Evolutionary conservation across 2,329 filamentous ascomycete species (phyloP).

Genomic region (Scedosporium minutisporum): DNA sequence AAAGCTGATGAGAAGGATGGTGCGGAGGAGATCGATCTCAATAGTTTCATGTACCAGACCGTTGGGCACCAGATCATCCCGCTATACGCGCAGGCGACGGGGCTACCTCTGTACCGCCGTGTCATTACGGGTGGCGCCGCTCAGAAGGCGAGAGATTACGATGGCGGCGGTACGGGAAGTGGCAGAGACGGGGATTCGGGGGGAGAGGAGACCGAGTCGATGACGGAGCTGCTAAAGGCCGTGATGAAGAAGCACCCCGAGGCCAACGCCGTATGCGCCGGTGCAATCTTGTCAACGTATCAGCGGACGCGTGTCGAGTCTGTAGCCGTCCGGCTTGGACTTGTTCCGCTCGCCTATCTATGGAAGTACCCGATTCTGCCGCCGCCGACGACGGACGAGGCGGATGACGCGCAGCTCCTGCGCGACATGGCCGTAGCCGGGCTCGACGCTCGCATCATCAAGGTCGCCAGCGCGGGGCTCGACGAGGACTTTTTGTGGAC

Average conservation of each 20-base stretch:
- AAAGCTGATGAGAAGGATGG: slow-evolving; percentile 5
- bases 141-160: slow-evolving; percentile 64
- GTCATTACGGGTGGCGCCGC: slow-evolving; percentile 64
- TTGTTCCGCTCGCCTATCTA: slow-evolving; percentile 74
- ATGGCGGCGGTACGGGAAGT: slow-evolving; percentile 11
- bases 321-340: slow-evolving; percentile 72
- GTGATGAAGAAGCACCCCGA: slow-evolving; percentile 63
- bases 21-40: slow-evolving; percentile 47
- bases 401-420: slow-evolving; percentile 51
- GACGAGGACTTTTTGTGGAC: slow-evolving; percentile 74
- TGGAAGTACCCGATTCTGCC: slow-evolving; percentile 84
- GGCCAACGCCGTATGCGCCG: slow-evolving; percentile 78
- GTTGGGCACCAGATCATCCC: slow-evolving; percentile 83
- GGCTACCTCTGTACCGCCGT: slow-evolving; percentile 73
- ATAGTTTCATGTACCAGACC: slow-evolving; percentile 99
- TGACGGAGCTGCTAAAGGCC: slow-evolving; percentile 62
- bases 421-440: slow-evolving; percentile 70
- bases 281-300: slow-evolving; percentile 90
- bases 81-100: slow-evolving; percentile 70
- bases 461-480: slow-evolving; percentile 84
- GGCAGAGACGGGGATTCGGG: slow-evolving; percentile 9
- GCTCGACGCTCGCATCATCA: slow-evolving; percentile 85
- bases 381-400: slow-evolving; percentile 20
- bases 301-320: slow-evolving; percentile 94
- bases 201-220: slow-evolving; percentile 80